Base-by-base conservation (phyloP, 768 basidiomycete genomes). In the Kwoniella sp. region DNA sequence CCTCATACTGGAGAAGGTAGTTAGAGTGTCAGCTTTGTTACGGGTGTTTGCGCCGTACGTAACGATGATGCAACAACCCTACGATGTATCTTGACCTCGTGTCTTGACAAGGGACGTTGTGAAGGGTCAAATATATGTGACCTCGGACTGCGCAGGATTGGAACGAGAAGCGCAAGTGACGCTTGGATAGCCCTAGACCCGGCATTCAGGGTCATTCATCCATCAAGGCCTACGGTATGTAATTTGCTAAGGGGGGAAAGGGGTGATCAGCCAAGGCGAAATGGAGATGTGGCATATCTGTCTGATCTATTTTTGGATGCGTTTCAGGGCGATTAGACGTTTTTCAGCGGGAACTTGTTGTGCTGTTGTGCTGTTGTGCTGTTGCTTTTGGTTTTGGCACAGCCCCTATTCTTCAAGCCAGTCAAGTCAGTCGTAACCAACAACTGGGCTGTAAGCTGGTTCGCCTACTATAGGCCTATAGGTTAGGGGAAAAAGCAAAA, bases 301-400 rank as follows among this genome's bases (percentile, higher is more conserved):
- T n/a, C n/a, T n/a, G n/a, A 36, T 58, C 44, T 58, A 58, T 58
- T 58, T 48, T 58, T 58, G 57, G 57, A 58, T 22, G 5, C 17
- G 5, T 24, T 6, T 27, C 48, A 27, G 29, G 26, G 9, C 9
- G 10, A 30, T 49, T 44, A 44, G 40, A 44, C 8, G 8, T 44
- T 19, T 9, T 44, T 15, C 10, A 10, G 40, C 33, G 40, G 40
- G 8, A 44, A n/a, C n/a, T n/a, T n/a, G 17, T 10, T 44, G 8
- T 6, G 40, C 4, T 9, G 40, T 44, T 44, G 40, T 44, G 33
- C 33, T 33, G 33, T 44, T 44, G 7, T 44, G 17, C 40, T 33
- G 40, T 44, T 33, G 6, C 33, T 33, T 13, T 44, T 44, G 17
- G 8, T 44, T 44, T 44, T 19, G 40, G 40, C 40, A 44, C 40